Conservation (phyloP, 805 yeast genomes). For the Hanseniaspora valbyensis region DNA sequence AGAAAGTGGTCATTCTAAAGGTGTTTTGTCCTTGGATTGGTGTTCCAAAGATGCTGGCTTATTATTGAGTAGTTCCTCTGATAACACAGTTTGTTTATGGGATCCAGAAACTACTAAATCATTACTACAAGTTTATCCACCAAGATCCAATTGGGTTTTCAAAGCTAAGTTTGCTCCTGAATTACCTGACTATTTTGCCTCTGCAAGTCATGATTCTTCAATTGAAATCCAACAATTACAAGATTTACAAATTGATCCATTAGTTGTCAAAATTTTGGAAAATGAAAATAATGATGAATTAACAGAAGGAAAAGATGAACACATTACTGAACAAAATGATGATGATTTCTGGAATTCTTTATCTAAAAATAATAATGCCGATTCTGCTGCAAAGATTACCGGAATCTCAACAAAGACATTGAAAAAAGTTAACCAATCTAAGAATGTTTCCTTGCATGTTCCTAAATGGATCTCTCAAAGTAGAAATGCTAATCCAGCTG, state of each 20-base stretch:
- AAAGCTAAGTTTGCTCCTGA: slow-evolving; percentile 77
- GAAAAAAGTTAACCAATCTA: slow-evolving; percentile 41
- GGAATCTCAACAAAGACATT: slow-evolving; percentile 91
- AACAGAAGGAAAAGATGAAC: slow-evolving; percentile 25
- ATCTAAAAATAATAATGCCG: slow-evolving; percentile 16
- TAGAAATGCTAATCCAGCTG: slow-evolving; percentile 51
- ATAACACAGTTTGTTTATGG: slow-evolving; percentile 81
- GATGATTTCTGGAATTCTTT: slow-evolving; percentile 76
- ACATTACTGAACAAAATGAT: slow-evolving; percentile 34
- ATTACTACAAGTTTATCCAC: slow-evolving; percentile 71
- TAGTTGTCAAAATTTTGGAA: slow-evolving; percentile 24
- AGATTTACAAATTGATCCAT: slow-evolving; percentile 34
- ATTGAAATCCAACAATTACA: slow-evolving; percentile 75
- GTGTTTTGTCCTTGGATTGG: slow-evolving; percentile 89
- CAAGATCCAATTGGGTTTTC: slow-evolving; percentile 89
- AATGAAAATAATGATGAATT: background rate
- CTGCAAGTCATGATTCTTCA: slow-evolving; percentile 79
- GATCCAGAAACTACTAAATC: slow-evolving; percentile 57
- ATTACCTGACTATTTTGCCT: slow-evolving; percentile 81
- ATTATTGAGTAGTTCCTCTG: slow-evolving; percentile 84
- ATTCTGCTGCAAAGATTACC: slow-evolving; percentile 26
- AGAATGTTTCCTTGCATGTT: slow-evolving; percentile 43
- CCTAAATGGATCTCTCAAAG: slow-evolving; percentile 66
- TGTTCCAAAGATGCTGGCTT: slow-evolving; percentile 68
- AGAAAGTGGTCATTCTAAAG: slow-evolving; percentile 65